Conservation (phyloP, 2,329 filamentous ascomycete genomes). For the Cladobotryum protrusum region DNA sequence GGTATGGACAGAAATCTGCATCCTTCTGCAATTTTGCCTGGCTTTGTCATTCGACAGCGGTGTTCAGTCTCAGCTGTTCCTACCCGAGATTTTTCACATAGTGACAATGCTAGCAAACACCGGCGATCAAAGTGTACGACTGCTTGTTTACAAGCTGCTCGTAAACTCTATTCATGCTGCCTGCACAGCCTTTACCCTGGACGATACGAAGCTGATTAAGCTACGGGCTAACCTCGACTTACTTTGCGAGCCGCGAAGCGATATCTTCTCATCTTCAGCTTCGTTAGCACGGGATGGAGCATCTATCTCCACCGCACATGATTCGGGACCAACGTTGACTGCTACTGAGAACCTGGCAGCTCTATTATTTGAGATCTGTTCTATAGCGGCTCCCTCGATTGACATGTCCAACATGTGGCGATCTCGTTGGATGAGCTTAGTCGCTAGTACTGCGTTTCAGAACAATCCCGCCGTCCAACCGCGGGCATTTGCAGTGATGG, state of each 20-base stretch:
- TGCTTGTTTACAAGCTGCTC: conserved; percentile 56
- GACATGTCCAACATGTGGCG: conserved; percentile 64
- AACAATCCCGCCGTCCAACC: conserved; percentile 67
- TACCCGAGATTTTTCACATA: conserved; percentile 64
- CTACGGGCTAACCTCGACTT: conserved; percentile 51
- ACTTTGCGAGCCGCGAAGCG: conserved; percentile 53
- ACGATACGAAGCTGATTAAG: conserved; percentile 52
- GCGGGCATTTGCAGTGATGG: conserved; percentile 64
- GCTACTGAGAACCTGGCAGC: conserved; percentile 57
- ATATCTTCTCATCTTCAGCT: conserved; percentile 48
- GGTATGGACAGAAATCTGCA: conserved; percentile 64
- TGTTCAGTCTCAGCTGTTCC: conserved; percentile 59
- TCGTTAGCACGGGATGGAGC: conserved; percentile 44
- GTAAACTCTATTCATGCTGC: conserved; percentile 63
- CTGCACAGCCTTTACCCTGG: conserved; percentile 58
- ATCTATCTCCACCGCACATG: conserved; percentile 49
- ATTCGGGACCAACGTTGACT: conserved; percentile 43
- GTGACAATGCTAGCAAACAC: conserved; percentile 66
- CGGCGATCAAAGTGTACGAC: conserved; percentile 49
- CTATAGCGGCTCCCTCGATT: conserved; percentile 55
- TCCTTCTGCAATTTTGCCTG: conserved; percentile 59
- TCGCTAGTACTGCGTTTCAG: conserved; percentile 66
- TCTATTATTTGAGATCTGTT: conserved; percentile 57
- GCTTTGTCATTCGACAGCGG: conserved; percentile 62
- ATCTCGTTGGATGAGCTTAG: conserved; percentile 66